Conservation (phyloP, 768 basidiomycete species). For the Mycena vulgaris region DNA sequence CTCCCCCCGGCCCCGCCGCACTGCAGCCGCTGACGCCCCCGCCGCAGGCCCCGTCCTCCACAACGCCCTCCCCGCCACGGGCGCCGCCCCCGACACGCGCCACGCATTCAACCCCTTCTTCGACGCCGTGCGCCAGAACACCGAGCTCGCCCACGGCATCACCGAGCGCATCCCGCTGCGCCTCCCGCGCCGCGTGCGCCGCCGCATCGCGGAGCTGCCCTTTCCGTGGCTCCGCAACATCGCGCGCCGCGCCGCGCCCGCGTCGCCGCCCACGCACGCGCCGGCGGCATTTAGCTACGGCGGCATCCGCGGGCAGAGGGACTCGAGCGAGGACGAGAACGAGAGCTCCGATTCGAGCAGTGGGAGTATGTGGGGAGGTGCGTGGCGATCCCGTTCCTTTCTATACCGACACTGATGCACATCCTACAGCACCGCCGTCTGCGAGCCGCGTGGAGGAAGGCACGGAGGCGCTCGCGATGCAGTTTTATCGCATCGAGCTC, state of each 20-base stretch:
- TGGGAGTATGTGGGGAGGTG: not conserved
- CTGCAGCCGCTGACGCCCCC: constrained; percentile 28
- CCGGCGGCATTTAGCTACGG: too few relatives aligned
- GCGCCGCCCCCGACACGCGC: not conserved
- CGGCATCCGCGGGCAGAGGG: constrained; percentile 60
- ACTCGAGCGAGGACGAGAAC: constrained; percentile 68
- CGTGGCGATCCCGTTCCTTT: constrained; percentile 7
- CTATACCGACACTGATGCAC: constrained; percentile 75
- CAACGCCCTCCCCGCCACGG: not conserved
- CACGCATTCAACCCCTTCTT: constrained; percentile 91
- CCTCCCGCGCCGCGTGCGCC: constrained; percentile 63
- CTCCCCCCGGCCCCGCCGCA: constrained; percentile 7
- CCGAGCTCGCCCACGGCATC: constrained; percentile 82
- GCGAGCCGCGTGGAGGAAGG: constrained; percentile 71
- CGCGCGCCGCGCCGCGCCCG: constrained; percentile 63
- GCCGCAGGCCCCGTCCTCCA: constrained; percentile 42
- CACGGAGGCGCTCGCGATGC: constrained; percentile 87
- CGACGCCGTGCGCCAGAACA: constrained; percentile 91
- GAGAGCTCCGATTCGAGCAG: constrained; percentile 52
- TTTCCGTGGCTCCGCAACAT: constrained; percentile 86
- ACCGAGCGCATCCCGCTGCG: constrained; percentile 88
- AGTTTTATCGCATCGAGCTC: constrained; percentile 94
- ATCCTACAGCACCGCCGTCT: constrained; percentile 46
- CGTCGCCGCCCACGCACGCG: constrained; percentile 21
- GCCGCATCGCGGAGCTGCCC: constrained; percentile 81